phyloP scores from a whole-genome alignment of 345 rosid species.

The Salix suchowensis region DNA sequence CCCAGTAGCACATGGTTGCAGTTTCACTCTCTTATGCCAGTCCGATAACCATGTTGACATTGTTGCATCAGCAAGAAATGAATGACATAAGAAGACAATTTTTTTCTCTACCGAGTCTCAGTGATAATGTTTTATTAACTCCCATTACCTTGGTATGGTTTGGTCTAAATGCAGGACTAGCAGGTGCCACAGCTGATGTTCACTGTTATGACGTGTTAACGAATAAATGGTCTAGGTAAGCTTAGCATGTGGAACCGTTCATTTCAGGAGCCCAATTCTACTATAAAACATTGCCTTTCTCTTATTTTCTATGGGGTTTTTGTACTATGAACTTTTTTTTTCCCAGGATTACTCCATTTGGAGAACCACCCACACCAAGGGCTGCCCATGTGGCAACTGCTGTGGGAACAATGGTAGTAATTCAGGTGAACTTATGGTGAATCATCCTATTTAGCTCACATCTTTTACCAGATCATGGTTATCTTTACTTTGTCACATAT shows the following conservation, averaged over 20 bases:
- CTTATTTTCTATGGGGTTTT: not conserved
- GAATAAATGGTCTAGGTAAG: conserved; percentile 96
- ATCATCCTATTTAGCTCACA: not conserved
- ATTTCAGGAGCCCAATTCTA: conserved; percentile 1
- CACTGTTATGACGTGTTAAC: conserved; percentile 92
- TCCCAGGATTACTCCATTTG: conserved; percentile 74
- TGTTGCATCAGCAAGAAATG: not conserved
- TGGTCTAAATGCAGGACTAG: conserved; percentile 63
- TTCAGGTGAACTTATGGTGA: conserved; percentile 58
- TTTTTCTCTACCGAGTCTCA: not conserved
- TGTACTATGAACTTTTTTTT: conserved; percentile 9
- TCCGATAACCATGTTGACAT: not conserved
- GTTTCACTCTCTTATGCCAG: not conserved
- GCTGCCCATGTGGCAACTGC: conserved; percentile 99
- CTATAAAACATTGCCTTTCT: not conserved
- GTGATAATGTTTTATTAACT: not conserved
- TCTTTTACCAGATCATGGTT: not conserved
- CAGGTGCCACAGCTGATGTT: conserved; percentile 99
- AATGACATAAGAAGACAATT: not conserved
- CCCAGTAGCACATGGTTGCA: not conserved
- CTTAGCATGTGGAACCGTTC: not conserved
- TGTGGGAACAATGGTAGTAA: conserved; percentile 98
- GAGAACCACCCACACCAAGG: conserved; percentile 98
- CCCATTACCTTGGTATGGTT: conserved; percentile 3
- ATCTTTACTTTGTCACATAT: not conserved